phyloP scores from a whole-genome alignment of 306 rosid genomes.

The Vigna mungo region DNA sequence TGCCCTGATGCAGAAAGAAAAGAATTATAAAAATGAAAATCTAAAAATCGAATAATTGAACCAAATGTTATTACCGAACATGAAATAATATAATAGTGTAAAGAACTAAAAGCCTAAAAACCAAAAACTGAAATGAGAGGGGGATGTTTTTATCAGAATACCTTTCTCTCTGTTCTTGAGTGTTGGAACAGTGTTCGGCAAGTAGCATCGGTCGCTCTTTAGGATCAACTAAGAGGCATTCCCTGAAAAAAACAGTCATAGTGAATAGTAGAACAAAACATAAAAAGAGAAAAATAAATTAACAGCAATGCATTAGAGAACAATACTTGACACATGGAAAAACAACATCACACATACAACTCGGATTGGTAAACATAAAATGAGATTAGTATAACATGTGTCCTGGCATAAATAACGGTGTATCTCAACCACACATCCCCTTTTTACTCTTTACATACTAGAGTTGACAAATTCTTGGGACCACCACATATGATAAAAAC shows the following conservation, averaged over 20 bases:
- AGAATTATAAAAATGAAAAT: constrained; percentile 3
- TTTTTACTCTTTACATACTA: background rate
- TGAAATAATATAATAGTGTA: constrained; percentile 5
- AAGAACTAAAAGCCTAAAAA: background rate
- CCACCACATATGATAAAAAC: constrained; percentile 10
- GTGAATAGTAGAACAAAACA: background rate
- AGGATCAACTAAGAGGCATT: constrained; percentile 88
- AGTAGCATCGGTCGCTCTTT: constrained; percentile 98
- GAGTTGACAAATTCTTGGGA: background rate
- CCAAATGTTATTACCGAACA: constrained; percentile 21
- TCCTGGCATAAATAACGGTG: constrained; percentile 21
- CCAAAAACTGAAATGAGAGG: background rate
- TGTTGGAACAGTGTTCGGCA: constrained; percentile 88
- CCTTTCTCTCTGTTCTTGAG: constrained; percentile 96
- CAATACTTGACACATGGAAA: background rate
- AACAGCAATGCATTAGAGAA: background rate
- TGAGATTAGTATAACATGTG: background rate
- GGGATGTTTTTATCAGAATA: constrained; percentile 11
- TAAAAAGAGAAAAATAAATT: constrained; percentile 2
- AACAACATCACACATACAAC: background rate
- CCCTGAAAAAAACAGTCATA: constrained; percentile 56
- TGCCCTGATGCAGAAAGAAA: constrained; percentile 61
- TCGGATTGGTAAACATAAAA: background rate
- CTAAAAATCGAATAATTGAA: background rate
- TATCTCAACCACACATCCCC: background rate